Percentiles rank a stretch among this genome's conserved stretches.
Conservation (phyloP, 805 yeast genomes). For the Candida nitratophila region DNA sequence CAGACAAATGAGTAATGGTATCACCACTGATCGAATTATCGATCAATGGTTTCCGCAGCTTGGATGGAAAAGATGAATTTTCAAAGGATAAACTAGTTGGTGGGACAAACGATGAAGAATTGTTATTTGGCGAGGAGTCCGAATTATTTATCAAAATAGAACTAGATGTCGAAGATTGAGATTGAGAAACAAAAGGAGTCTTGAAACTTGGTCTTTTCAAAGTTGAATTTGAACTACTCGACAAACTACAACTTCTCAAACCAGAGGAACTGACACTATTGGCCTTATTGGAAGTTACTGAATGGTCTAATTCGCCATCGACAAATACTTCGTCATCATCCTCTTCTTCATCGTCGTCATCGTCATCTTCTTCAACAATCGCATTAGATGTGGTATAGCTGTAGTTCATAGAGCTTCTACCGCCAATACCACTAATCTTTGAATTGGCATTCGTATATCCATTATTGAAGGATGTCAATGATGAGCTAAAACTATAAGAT, state of each 20-base stretch:
- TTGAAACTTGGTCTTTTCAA: conserved; percentile 1
- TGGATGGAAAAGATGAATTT: neutral
- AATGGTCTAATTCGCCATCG: conserved; percentile 9
- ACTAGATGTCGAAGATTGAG: conserved; percentile 1
- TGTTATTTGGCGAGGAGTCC: too few relatives aligned
- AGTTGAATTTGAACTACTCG: neutral
- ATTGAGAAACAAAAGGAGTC: neutral
- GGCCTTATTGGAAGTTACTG: too few relatives aligned
- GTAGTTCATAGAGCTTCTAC: neutral
- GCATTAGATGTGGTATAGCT: neutral
- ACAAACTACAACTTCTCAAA: neutral
- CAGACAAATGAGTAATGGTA: neutral
- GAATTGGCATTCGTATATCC: too few relatives aligned
- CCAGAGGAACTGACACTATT: too few relatives aligned
- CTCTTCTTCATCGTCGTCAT: conserved; percentile 6
- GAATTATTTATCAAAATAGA: too few relatives aligned
- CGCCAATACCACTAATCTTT: conserved; percentile 7
- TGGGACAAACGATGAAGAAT: conserved; percentile 5
- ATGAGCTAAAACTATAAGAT: conserved; percentile 9
- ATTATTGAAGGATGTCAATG: conserved; percentile 3
- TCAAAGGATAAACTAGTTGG: conserved; percentile 1
- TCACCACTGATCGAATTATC: neutral
- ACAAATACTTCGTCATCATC: neutral
- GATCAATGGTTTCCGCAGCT: neutral
- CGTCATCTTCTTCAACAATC: conserved; percentile 1